Evolutionary conservation across 192 early-diverging fungal species (phyloP).

Genomic region (Coemansia furcata): DNA sequence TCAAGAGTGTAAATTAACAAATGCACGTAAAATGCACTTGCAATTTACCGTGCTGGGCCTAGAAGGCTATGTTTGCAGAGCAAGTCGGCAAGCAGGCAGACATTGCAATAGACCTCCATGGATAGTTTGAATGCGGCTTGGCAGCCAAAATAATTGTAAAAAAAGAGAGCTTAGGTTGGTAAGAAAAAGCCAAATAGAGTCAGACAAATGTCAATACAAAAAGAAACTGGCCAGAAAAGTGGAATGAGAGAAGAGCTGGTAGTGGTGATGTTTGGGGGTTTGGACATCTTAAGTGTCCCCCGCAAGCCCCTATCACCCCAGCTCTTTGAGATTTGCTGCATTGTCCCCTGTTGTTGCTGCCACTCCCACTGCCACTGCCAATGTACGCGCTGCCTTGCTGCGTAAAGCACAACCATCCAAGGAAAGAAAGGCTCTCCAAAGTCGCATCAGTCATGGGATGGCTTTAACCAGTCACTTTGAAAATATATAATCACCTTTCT

Average conservation of each 20-base stretch:
- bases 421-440: background rate
- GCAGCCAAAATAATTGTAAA: background rate
- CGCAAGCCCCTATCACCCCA: background rate
- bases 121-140: background rate
- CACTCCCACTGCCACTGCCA: too few species aligned
- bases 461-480: background rate
- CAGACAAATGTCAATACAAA: too few species aligned
- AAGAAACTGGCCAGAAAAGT: background rate
- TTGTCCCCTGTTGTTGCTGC: background rate
- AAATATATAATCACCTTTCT: background rate
- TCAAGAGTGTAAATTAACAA: slow-evolving; percentile 16
- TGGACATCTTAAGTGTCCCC: too few species aligned
- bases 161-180: background rate
- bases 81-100: background rate
- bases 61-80: slow-evolving; percentile 3
- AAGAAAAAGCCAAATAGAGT: background rate
- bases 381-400: background rate
- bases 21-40: slow-evolving; percentile 24
- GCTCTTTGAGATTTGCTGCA: background rate
- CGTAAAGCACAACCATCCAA: background rate
- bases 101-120: background rate
- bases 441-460: background rate
- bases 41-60: slow-evolving; percentile 10
- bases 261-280: too few species aligned
- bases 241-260: background rate